Percentiles rank a stretch among this genome's conserved stretches.
Conservation (phyloP, 305 asterid genomes). For the Stenogyne calaminthoides region DNA sequence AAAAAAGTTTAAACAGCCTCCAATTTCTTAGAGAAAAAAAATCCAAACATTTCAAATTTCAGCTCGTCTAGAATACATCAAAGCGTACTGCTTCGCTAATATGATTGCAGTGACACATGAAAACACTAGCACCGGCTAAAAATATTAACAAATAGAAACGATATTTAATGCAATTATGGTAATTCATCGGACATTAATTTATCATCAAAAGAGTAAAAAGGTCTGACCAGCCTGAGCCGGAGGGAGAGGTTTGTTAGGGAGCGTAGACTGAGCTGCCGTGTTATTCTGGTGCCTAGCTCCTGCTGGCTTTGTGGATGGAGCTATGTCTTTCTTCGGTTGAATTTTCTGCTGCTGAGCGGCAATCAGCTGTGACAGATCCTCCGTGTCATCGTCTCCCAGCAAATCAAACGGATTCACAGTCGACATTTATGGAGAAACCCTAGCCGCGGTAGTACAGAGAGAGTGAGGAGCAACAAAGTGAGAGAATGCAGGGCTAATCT, state of each 20-base stretch:
- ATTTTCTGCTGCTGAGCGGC: too few species aligned
- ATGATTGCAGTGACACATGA: too few species aligned
- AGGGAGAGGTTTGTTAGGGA: conserved; percentile 66
- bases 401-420: conserved; percentile 85
- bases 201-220: not conserved
- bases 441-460: conserved; percentile 45
- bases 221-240: conserved; percentile 65
- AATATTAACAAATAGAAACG: not conserved
- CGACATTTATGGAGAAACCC: conserved; percentile 94
- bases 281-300: conserved; percentile 32
- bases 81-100: too few species aligned
- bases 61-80: too few species aligned
- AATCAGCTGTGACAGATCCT: too few species aligned
- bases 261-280: conserved; percentile 39
- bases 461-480: not conserved
- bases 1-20: not conserved
- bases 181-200: not conserved
- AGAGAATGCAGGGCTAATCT: conserved; percentile 39
- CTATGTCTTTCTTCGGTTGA: too few species aligned
- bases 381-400: conserved; percentile 75
- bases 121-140: too few species aligned
- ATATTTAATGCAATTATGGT: not conserved
- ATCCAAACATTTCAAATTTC: too few species aligned
- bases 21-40: too few species aligned
- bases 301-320: conserved; percentile 34